Base-by-base conservation (phyloP, 78 protist species). In the Anaeramoeba flamelloides region DNA sequence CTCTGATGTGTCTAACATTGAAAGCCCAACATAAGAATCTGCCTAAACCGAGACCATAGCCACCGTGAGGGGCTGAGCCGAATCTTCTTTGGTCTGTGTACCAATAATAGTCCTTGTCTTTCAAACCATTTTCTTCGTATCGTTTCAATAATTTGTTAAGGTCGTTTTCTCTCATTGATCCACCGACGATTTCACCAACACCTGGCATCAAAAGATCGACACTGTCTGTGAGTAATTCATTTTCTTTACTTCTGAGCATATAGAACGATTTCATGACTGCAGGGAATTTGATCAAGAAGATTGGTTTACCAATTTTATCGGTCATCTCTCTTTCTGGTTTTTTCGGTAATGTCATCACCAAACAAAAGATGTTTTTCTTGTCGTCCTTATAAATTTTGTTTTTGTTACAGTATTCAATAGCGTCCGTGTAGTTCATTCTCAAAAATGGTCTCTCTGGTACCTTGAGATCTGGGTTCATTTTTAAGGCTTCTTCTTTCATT, bases 161-260 rank as follows among this genome's bases (percentile, higher is more conserved):
- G 86, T 90, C 89, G 26, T 78, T 36, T 85, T 87, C 86, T 17
- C 98, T 82, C 95, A 92, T 94, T 36, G 91, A 85, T 0, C 97
- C 97, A 36, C 98, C 98, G 39, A 95, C 91, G 39, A 95, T 94
- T 78, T 95, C 98, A 40, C 98, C 98, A 77, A 95, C 95, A 79
- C 92, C 93, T 38, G 98, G 98, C 91, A 95, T 89, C 74, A 93
- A 88, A 22, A 89, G 75, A 26, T 90, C 93, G 1, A 88, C 92
- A n/a, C 86, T 77, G 31, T 85, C 87, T 2, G 87, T 84, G 8
- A 1, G 36, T 1, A 3, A 8, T 2, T 41, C 77, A 36, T 86
- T 79, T 41, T 26, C 69, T 38, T 2, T 38, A 74, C 65, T 79
- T 33, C 12, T 82, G 82, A 17, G 17, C 97, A 94, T 94, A 90